Conservation (phyloP, 2,329 filamentous ascomycete species). For the Cadophora sp. region DNA sequence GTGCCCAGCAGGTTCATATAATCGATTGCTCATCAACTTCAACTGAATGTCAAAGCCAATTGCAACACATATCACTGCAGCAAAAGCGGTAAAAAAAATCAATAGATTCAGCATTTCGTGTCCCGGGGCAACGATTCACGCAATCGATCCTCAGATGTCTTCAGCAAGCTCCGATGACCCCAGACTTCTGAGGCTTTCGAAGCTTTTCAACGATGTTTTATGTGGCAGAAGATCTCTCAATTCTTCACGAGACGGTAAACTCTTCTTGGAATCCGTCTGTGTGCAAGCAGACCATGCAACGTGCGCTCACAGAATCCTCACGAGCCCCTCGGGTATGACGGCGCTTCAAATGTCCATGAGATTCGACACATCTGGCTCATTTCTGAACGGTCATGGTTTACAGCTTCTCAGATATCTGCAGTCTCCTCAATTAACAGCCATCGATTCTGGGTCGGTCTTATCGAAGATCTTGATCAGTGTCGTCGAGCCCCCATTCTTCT, state of each 20-base stretch:
- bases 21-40: neutral
- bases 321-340: constrained; percentile 44
- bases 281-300: constrained; percentile 48
- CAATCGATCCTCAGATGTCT: constrained; percentile 11
- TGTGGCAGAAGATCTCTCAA: constrained; percentile 48
- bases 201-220: constrained; percentile 50
- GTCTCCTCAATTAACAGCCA: constrained; percentile 31
- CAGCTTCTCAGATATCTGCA: constrained; percentile 47
- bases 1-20: neutral
- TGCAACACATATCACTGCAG: neutral
- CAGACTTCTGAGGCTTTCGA: constrained; percentile 42
- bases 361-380: constrained; percentile 50
- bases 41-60: neutral
- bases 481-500: constrained; percentile 58
- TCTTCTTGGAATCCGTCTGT: constrained; percentile 57
- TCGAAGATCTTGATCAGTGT: constrained; percentile 53
- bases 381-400: constrained; percentile 50
- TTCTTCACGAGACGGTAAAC: constrained; percentile 48
- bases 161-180: constrained; percentile 16
- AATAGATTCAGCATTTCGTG: neutral
- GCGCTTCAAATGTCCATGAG: constrained; percentile 51
- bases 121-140: neutral
- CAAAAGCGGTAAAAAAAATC: neutral
- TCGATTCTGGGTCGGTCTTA: constrained; percentile 46
- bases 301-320: constrained; percentile 50